phyloP scores from a whole-genome alignment of 768 basidiomycete genomes.

The Russula vinacea region DNA sequence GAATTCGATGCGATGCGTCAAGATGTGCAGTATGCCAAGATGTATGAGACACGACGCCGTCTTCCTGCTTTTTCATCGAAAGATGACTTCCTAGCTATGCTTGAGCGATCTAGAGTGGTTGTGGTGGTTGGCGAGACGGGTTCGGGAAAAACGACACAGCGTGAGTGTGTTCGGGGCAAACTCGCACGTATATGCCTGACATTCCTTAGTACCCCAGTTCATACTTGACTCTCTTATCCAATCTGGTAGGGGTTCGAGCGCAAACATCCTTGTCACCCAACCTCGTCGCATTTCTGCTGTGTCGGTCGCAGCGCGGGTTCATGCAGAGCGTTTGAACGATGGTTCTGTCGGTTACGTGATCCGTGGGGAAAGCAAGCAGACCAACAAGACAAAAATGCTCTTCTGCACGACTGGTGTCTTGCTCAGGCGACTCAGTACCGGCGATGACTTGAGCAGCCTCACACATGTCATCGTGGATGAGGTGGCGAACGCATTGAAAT shows the following conservation, averaged over 20 bases:
- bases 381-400: conserved; percentile 64
- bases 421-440: conserved; percentile 69
- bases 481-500: conserved; percentile 41
- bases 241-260: conserved; percentile 54
- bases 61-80: conserved; percentile 76
- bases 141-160: conserved; percentile 88
- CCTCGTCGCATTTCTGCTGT: conserved; percentile 87
- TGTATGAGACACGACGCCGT: conserved; percentile 53
- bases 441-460: conserved; percentile 65
- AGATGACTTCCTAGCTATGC: conserved; percentile 55
- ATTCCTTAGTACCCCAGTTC: conserved; percentile 72
- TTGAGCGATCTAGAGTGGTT: conserved; percentile 62
- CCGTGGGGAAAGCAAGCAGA: conserved; percentile 75
- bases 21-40: conserved; percentile 50
- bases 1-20: conserved; percentile 50
- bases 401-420: conserved; percentile 97
- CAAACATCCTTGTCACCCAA: conserved; percentile 83
- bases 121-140: conserved; percentile 92
- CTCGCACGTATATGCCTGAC: background rate
- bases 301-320: conserved; percentile 83
- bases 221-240: conserved; percentile 80
- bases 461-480: conserved; percentile 91
- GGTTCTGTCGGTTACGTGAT: conserved; percentile 86
- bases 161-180: conserved; percentile 40
- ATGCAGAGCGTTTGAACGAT: conserved; percentile 71